These are phyloP conservation scores for Volvox carteri DNA, from an alignment of 163 green algal genomes.

Conservation along the genomic window DNA sequence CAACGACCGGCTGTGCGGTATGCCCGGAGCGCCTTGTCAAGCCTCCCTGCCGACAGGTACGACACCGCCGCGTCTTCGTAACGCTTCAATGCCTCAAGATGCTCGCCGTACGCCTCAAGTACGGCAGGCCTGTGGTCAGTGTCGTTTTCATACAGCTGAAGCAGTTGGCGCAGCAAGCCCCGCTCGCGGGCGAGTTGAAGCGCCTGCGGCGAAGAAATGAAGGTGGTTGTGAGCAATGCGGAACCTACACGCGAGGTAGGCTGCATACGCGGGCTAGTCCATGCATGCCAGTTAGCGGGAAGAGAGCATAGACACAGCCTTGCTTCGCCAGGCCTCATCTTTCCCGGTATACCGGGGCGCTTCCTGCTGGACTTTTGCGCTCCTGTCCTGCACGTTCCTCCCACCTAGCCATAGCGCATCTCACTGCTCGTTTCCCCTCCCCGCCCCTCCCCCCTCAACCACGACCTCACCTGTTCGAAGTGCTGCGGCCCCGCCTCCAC, in stretches of 20 bases:
- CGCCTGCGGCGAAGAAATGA: conserved; percentile 46
- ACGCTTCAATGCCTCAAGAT: conserved; percentile 68
- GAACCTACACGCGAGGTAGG: background rate
- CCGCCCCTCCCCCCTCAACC: background rate
- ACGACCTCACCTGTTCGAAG: conserved; percentile 66
- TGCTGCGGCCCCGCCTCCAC: conserved; percentile 71
- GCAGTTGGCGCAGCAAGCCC: conserved; percentile 82
- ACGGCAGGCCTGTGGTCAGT: conserved; percentile 50
- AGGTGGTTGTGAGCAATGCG: too few species aligned
- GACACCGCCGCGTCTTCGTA: conserved; percentile 89
- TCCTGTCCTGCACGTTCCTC: too few species aligned
- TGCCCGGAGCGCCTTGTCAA: conserved; percentile 72
- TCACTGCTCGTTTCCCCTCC: too few species aligned
- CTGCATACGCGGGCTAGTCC: too few species aligned
- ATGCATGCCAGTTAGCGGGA: too few species aligned
- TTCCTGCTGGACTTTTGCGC: too few species aligned
- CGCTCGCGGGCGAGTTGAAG: conserved; percentile 79
- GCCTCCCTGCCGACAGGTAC: conserved; percentile 72
- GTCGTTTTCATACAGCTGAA: conserved; percentile 63
- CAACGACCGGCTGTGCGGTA: conserved; percentile 82
- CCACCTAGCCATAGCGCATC: too few species aligned
- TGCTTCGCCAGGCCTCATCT: too few species aligned
- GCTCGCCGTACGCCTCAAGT: conserved; percentile 73
- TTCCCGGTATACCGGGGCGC: too few species aligned
- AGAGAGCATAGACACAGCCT: too few species aligned